Evolutionary conservation across 2,329 filamentous ascomycete species (phyloP), one percentile per base, ranked within the genome.

Genomic region (Phyllosticta citrichinensis): DNA sequence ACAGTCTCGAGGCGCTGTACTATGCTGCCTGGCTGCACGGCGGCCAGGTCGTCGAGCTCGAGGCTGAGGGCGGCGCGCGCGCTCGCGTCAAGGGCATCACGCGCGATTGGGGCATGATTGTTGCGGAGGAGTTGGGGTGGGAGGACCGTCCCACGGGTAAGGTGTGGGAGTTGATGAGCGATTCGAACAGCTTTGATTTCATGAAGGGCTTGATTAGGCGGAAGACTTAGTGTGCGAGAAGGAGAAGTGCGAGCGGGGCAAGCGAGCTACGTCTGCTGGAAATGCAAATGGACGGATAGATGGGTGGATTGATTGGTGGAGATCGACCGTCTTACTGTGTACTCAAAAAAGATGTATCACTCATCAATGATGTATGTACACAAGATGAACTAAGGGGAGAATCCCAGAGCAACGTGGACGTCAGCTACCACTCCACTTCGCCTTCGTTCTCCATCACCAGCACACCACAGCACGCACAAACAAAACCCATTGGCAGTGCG

Each of bases 181-280:
- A 99, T 73, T 91, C 92, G 71, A 99, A 99, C 70, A 97, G 92
- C 73, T 99, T 99, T 77, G 94, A 99, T 75, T 99, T 96, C 73
- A 96, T 96, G 77, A 89, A 84, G 70, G 94, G 94, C 0, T 70
- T 99, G 68, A 78, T 99, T 20, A 90, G 85, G 77, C 83, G 87
- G 68, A 97, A 96, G 79, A 74, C 86, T 1, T 91, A 27, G 25
- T 30, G 12, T 19, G 19, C 20, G 51, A 40, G 33, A 12, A 35
- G 33, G 27, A 30, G 47, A 9, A 22, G 55, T 1, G 5, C 3
- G 27, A 8, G 54, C 4, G 11, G 3, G 8, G 19, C 22, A 3
- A 30, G 19, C 6, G 27, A 30, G 5, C 27, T 30, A 30, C 2
- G 27, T 1, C 2, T 30, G 5, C 1, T 30, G 5, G 27, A 30